Base-by-base conservation (phyloP, 108 stramenopile genomes). In the Asterionellopsis glacialis region DNA sequence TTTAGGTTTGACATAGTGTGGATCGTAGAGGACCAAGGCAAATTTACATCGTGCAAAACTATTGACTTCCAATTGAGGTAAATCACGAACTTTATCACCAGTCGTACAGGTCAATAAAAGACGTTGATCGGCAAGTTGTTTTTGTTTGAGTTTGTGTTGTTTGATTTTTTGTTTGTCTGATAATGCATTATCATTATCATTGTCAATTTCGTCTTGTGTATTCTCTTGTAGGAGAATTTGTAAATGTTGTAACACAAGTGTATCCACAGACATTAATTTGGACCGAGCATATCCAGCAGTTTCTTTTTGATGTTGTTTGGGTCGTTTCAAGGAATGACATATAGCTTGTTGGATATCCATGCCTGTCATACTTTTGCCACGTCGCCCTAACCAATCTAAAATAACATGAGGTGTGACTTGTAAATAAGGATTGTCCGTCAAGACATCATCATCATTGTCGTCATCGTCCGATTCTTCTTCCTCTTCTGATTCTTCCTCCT, bases 351-450 rank as follows among this genome's bases (percentile, higher is more conserved):
- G 72, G 14, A 79, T 43, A 26, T 67, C 64, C 43, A 61, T 61
- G n/a, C 41, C 55, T 13, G 63, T 48, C 19, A 69, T 42, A 9
- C 64, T 54, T 41, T 67, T 77, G 0, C 61, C 45, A 38, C 64
- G 65, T 47, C 49, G 49, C 14, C 69, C 56, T 10, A 79, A 45
- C 28, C 68, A 67, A 14, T 79, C 72, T 45, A 73, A 45, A 21
- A 79, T 21, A 10, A 64, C 33, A 1, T 43, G 39, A 28, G 65
- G 50, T 16, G 68, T 51, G 6, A 72, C 68, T 16, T 61, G 24
- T 23, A 79, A 60, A 45, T 67, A 79, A n/a, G 77, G 77, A 70
- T 79, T 79, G 21, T 73, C 52, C 27, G 33, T 57, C 0, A 69
- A 22, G 41, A 68, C 42, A 25, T 56, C 67, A 15, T 63, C 42